These are phyloP conservation scores for Mycena maculata DNA, from an alignment of 768 basidiomycete species.

Conservation along the genomic window DNA sequence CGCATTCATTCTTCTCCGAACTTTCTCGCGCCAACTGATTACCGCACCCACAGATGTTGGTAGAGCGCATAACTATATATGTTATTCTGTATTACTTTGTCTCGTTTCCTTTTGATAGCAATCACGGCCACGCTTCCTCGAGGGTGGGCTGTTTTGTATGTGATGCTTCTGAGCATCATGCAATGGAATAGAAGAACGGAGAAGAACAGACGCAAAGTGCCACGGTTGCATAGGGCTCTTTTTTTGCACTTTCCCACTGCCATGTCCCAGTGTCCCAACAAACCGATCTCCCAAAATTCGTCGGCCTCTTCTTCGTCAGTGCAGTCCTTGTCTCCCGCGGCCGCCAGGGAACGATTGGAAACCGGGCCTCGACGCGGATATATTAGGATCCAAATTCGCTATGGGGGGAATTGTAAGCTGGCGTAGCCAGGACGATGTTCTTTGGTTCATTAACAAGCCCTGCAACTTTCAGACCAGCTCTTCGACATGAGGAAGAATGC, in stretches of 20 bases:
- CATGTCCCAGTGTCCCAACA: background rate
- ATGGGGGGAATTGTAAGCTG: background rate
- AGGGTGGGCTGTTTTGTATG: background rate
- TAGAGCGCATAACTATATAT: conserved; percentile 10
- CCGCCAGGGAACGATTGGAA: background rate
- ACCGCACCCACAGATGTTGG: background rate
- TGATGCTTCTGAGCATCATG: background rate
- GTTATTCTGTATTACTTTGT: conserved; percentile 21
- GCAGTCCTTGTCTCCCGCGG: background rate
- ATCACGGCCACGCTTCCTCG: background rate
- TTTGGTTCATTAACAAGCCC: too few species aligned
- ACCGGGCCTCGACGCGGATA: background rate
- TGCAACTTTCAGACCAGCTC: background rate
- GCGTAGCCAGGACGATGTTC: too few species aligned
- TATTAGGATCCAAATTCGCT: background rate
- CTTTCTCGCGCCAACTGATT: background rate
- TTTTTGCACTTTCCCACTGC: background rate
- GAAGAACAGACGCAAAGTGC: too few species aligned
- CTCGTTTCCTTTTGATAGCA: conserved; percentile 2
- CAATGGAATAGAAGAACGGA: too few species aligned
- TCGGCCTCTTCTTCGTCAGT: background rate
- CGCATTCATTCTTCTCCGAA: background rate
- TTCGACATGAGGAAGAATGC: background rate
- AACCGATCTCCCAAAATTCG: background rate
- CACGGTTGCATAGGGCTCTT: too few species aligned